These are phyloP conservation scores for Ganoderma lucidum DNA, from an alignment of 1,284 basidiomycete genomes.

Conservation along the genomic window DNA sequence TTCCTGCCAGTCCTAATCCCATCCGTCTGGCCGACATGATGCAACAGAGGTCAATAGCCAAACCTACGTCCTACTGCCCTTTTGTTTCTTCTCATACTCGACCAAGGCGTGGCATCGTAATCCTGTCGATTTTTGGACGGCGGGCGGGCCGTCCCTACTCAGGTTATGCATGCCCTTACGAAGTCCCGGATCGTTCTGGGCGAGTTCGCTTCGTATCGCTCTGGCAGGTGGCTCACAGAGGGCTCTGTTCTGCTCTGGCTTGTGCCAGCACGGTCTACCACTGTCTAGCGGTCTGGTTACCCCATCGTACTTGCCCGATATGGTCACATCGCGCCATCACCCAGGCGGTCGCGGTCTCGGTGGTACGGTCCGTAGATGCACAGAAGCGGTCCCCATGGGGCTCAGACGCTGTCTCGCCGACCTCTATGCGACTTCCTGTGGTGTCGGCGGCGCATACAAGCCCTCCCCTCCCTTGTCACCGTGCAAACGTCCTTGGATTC, in stretches of 20 bases:
- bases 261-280: no score
- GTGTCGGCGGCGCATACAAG: neutral
- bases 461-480: neutral
- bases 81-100: neutral
- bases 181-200: no score
- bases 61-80: neutral
- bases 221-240: no score
- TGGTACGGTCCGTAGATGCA: slow-evolving; percentile 17
- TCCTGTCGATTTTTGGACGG: neutral
- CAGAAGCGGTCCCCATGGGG: neutral
- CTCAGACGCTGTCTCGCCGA: neutral
- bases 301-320: slow-evolving; percentile 4
- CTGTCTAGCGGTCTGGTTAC: neutral
- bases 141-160: neutral
- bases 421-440: neutral
- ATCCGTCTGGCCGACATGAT: neutral
- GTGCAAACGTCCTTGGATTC: neutral
- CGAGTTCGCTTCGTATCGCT: no score
- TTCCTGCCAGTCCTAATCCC: neutral
- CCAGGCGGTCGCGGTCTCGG: slow-evolving; percentile 1
- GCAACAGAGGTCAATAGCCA: neutral
- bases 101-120: neutral
- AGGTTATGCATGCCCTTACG: no score
- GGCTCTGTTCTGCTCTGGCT: no score
- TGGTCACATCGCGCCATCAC: slow-evolving; percentile 5